Evolutionary conservation across 768 basidiomycete genomes (phyloP).

Genomic region (Lenzites betulinus): DNA sequence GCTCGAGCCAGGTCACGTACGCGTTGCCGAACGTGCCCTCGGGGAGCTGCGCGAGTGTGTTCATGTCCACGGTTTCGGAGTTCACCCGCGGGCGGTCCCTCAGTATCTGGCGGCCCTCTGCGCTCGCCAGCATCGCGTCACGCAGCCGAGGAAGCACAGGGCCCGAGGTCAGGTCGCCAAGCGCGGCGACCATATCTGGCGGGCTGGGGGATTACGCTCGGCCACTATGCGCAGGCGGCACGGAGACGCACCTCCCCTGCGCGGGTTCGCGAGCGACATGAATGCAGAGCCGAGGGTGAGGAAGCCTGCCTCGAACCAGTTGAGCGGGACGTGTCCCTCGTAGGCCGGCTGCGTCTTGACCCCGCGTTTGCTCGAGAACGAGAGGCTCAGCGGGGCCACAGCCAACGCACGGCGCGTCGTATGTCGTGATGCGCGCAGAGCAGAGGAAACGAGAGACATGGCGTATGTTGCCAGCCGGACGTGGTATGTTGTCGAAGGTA

Average conservation of each 20-base stretch:
- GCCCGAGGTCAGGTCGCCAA: constrained; percentile 91
- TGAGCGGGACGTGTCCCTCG: constrained; percentile 80
- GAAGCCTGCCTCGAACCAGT: constrained; percentile 79
- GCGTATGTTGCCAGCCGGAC: background rate
- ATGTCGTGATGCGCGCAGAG: constrained; percentile 6
- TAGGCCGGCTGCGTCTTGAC: constrained; percentile 51
- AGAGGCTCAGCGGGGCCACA: constrained; percentile 5
- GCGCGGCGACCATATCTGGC: constrained; percentile 91
- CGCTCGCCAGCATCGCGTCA: constrained; percentile 72
- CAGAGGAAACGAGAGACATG: constrained; percentile 18
- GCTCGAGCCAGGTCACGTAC: constrained; percentile 88
- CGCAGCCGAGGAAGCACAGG: constrained; percentile 74
- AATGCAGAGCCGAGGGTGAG: constrained; percentile 85
- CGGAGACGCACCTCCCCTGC: constrained; percentile 65
- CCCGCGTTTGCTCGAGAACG: constrained; percentile 10
- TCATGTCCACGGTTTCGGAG: constrained; percentile 72
- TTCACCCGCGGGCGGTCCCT: constrained; percentile 83
- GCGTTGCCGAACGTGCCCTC: constrained; percentile 84
- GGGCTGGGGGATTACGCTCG: constrained; percentile 4
- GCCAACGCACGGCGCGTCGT: background rate
- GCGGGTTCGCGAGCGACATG: constrained; percentile 78
- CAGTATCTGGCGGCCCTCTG: constrained; percentile 84
- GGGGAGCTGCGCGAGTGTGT: constrained; percentile 61
- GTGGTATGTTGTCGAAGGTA: too few species aligned
- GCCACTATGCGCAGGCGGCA: background rate